Conservation (phyloP, 2,329 filamentous ascomycete genomes). For the Corinectria fuckeliana region DNA sequence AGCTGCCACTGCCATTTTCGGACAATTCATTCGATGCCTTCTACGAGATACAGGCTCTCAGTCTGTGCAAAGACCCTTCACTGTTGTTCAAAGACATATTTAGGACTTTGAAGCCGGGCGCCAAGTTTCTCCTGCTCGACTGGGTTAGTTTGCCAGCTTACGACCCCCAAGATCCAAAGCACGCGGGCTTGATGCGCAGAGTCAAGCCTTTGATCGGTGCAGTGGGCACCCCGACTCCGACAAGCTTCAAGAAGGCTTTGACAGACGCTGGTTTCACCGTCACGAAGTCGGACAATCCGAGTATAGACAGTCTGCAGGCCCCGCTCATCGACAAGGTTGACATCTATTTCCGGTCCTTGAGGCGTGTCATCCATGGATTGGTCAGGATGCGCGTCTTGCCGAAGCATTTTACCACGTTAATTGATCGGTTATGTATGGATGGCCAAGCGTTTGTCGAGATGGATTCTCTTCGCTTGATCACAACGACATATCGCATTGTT, state of each 20-base stretch:
- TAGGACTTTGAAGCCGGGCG: constrained; percentile 7
- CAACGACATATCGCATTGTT: constrained; percentile 14
- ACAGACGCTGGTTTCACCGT: constrained; percentile 4
- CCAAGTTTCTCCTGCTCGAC: constrained; percentile 13
- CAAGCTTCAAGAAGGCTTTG: constrained; percentile 14
- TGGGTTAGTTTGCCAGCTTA: constrained; percentile 17
- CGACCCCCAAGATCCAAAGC: constrained; percentile 1
- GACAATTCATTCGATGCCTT: constrained; percentile 7
- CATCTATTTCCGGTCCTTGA: constrained; percentile 13
- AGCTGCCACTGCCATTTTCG: constrained; percentile 9
- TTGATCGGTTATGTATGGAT: constrained; percentile 11
- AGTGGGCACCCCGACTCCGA: constrained; percentile 11
- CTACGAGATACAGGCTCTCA: constrained; percentile 19
- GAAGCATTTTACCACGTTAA: constrained; percentile 9
- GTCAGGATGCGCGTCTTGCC: constrained; percentile 4
- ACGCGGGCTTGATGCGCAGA: constrained; percentile 9
- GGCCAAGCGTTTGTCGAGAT: constrained; percentile 20
- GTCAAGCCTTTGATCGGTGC: constrained; percentile 17
- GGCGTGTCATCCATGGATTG: constrained; percentile 8
- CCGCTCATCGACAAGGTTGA: constrained; percentile 16
- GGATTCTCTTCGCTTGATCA: constrained; percentile 18
- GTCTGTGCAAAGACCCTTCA: constrained; percentile 14
- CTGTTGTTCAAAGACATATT: constrained; percentile 11
- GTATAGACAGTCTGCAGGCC: constrained; percentile 9
- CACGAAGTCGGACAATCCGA: constrained; percentile 11